Percentiles rank a stretch among this genome's conserved stretches.
Conservation (phyloP, 495 filamentous ascomycete genomes). For the Gamarada debralockiae region DNA sequence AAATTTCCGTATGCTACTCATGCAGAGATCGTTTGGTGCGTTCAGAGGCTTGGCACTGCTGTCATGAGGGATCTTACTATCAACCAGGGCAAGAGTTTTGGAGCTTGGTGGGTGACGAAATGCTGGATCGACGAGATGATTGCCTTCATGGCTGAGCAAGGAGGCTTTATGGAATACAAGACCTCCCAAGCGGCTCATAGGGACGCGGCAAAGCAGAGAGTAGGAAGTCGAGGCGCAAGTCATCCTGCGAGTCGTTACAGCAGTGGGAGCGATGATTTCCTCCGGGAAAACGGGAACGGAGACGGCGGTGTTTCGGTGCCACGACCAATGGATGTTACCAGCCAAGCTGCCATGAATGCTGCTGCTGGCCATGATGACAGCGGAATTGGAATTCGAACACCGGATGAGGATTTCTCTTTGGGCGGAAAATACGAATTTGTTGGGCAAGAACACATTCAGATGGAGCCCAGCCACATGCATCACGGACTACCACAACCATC, state of each 20-base stretch:
- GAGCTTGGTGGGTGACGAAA: constrained; percentile 97
- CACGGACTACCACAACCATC: constrained; percentile 13
- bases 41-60: constrained; percentile 63
- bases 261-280: constrained; percentile 39
- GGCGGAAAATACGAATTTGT: constrained; percentile 44
- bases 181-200: constrained; percentile 10
- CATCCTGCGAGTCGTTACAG: constrained; percentile 33
- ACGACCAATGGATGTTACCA: constrained; percentile 25
- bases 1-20: constrained; percentile 70
- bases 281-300: constrained; percentile 9
- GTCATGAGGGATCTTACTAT: constrained; percentile 80
- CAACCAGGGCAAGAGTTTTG: constrained; percentile 77
- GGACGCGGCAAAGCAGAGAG: constrained; percentile 9
- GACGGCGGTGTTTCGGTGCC: constrained; percentile 14
- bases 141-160: constrained; percentile 84
- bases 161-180: constrained; percentile 76
- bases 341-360: constrained; percentile 28
- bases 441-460: constrained; percentile 8
- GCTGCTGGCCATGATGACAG: constrained; percentile 57
- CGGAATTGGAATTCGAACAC: constrained; percentile 62
- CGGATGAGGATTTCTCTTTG: constrained; percentile 53
- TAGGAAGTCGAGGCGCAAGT: constrained; percentile 29
- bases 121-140: constrained; percentile 97
- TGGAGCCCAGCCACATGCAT: constrained; percentile 1
- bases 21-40: constrained; percentile 63